These are phyloP conservation scores for Didymella keratinophila DNA, from an alignment of 2,329 filamentous ascomycete species.

Conservation along the genomic window DNA sequence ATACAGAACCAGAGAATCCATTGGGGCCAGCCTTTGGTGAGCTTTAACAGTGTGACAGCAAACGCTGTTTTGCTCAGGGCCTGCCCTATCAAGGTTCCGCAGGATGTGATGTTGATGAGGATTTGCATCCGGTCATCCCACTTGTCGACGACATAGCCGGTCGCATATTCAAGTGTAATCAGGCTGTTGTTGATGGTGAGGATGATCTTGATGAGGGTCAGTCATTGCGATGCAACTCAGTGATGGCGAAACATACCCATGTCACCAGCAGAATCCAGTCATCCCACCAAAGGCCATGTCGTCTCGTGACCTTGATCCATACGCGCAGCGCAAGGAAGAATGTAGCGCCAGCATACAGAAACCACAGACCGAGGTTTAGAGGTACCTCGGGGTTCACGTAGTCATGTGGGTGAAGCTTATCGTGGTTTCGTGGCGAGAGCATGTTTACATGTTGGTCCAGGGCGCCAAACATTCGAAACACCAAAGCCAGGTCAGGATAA, in stretches of 20 bases:
- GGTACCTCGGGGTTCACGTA: slow-evolving; percentile 49
- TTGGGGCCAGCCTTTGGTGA: slow-evolving; percentile 57
- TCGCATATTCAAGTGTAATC: slow-evolving; percentile 58
- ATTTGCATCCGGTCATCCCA: slow-evolving; percentile 64
- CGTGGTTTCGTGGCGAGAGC: slow-evolving; percentile 35
- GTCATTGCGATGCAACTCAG: not conserved
- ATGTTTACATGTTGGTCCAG: slow-evolving; percentile 32
- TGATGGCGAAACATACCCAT: slow-evolving; percentile 43
- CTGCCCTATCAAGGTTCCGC: slow-evolving; percentile 51
- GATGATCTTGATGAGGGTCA: slow-evolving; percentile 46
- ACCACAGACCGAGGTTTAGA: slow-evolving; percentile 51
- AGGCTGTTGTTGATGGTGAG: slow-evolving; percentile 55
- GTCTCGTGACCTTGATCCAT: slow-evolving; percentile 50
- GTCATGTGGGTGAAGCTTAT: slow-evolving; percentile 22
- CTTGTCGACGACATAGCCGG: slow-evolving; percentile 56
- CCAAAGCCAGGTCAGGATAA: slow-evolving; percentile 10
- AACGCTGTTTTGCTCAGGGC: slow-evolving; percentile 51
- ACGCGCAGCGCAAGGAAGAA: slow-evolving; percentile 47
- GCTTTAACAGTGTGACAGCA: slow-evolving; percentile 51
- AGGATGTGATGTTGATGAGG: slow-evolving; percentile 57
- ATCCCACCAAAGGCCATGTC: slow-evolving; percentile 53
- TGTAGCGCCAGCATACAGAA: slow-evolving; percentile 50
- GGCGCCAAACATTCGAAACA: slow-evolving; percentile 20
- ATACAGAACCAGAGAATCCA: slow-evolving; percentile 61
- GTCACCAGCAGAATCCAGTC: slow-evolving; percentile 50